Percentiles rank a stretch among this genome's conserved stretches.
Conservation (phyloP, 2,329 filamentous ascomycete species). For the Cladobotryum mycophilum region DNA sequence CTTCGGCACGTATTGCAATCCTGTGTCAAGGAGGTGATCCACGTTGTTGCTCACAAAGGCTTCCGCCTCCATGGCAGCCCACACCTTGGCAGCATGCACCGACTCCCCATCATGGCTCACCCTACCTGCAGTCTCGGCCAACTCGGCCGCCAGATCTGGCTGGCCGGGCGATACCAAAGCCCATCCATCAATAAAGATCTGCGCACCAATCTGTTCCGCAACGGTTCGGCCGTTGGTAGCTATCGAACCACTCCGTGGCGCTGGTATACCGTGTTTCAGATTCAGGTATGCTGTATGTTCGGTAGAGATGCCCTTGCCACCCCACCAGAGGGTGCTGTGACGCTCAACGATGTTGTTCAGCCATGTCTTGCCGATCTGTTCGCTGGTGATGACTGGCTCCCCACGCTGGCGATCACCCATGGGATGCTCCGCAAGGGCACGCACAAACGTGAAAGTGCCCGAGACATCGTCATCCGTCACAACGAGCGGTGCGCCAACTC, state of each 20-base stretch:
- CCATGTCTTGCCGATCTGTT: constrained; percentile 14
- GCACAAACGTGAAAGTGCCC: constrained; percentile 30
- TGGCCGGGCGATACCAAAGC: constrained; percentile 27
- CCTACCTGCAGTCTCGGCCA: constrained; percentile 26
- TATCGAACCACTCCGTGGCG: constrained; percentile 25
- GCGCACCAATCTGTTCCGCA: constrained; percentile 32
- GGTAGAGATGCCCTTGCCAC: constrained; percentile 31
- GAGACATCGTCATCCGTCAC: constrained; percentile 30
- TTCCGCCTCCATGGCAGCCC: constrained; percentile 34
- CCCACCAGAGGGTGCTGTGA: constrained; percentile 32
- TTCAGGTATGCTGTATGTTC: constrained; percentile 35
- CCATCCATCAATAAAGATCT: constrained; percentile 35
- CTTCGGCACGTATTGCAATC: constrained; percentile 21
- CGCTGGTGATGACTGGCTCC: constrained; percentile 1
- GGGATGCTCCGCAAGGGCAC: constrained; percentile 28
- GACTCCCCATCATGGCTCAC: constrained; percentile 35
- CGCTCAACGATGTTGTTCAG: constrained; percentile 13
- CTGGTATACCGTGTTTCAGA: constrained; percentile 28
- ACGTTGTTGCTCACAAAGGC: constrained; percentile 28
- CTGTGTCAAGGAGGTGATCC: constrained; percentile 26
- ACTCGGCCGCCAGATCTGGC: constrained; percentile 23
- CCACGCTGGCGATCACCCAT: constrained; percentile 2
- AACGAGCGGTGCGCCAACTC: constrained; percentile 21
- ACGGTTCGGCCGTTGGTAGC: constrained; percentile 9
- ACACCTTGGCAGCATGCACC: constrained; percentile 30